These are phyloP conservation scores for Tetrapisispora nanseiensis DNA, from an alignment of 805 yeast species.

Conservation along the genomic window DNA sequence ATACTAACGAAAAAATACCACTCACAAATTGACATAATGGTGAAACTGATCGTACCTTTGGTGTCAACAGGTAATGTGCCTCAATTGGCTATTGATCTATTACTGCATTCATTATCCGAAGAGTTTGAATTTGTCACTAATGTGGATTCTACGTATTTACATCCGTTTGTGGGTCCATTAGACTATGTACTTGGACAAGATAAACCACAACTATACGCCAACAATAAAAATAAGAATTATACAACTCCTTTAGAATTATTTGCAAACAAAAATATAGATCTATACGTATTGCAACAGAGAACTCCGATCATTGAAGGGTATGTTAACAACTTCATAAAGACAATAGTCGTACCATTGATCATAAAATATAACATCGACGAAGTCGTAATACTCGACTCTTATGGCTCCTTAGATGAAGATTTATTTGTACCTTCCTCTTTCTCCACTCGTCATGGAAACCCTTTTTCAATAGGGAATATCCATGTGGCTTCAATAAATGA, in stretches of 20 bases:
- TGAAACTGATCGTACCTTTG: conserved; percentile 60
- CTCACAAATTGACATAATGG: not conserved
- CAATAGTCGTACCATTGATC: conserved; percentile 44
- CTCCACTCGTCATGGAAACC: conserved; percentile 1
- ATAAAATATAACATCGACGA: conserved; percentile 31
- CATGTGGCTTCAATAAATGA: conserved; percentile 16
- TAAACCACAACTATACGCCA: conserved; percentile 10
- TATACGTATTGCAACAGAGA: conserved; percentile 68
- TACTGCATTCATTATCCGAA: conserved; percentile 38
- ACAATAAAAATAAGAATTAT: conserved; percentile 19
- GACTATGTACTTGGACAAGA: conserved; percentile 35
- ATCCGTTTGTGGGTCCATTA: conserved; percentile 77
- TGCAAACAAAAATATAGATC: conserved; percentile 30
- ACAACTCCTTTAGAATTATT: conserved; percentile 63
- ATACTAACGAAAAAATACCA: too few species aligned
- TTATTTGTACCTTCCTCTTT: not conserved
- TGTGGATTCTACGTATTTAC: conserved; percentile 51
- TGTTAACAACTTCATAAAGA: conserved; percentile 39
- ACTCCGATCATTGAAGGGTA: conserved; percentile 73
- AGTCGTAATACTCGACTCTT: conserved; percentile 59
- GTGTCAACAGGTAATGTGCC: conserved; percentile 87
- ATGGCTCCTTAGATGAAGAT: conserved; percentile 40
- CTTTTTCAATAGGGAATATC: conserved; percentile 20
- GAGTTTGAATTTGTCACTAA: conserved; percentile 42
- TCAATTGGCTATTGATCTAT: conserved; percentile 65